phyloP scores from a whole-genome alignment of 352 stramenopile species.

The Phytophthora agathidicida region DNA sequence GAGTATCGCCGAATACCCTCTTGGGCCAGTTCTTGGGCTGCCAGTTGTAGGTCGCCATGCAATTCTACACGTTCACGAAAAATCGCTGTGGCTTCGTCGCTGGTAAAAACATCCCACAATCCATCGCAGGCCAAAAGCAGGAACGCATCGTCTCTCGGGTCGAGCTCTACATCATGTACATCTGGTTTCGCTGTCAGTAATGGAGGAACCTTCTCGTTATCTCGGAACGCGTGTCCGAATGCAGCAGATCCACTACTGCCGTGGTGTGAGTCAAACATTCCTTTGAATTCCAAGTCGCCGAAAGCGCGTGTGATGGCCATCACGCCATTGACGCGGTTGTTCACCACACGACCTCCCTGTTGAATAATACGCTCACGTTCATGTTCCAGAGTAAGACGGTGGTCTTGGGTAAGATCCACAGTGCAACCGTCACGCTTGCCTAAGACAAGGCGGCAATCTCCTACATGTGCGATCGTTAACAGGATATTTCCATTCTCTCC shows the following conservation, averaged over 20 bases:
- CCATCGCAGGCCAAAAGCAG: constrained; percentile 84
- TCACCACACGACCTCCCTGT: constrained; percentile 70
- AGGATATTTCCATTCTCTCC: constrained; percentile 19
- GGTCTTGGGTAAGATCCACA: constrained; percentile 68
- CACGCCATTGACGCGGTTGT: constrained; percentile 85
- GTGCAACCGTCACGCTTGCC: constrained; percentile 42
- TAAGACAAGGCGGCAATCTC: constrained; percentile 78
- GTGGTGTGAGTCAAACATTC: constrained; percentile 25
- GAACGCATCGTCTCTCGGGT: constrained; percentile 57
- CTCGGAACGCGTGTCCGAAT: constrained; percentile 23
- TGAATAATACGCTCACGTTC: constrained; percentile 64
- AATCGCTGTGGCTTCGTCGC: constrained; percentile 62
- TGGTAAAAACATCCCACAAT: constrained; percentile 84
- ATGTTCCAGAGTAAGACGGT: constrained; percentile 52
- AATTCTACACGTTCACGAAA: constrained; percentile 54
- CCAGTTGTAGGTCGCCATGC: constrained; percentile 63
- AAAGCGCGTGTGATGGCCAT: constrained; percentile 89
- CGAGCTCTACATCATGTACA: constrained; percentile 42
- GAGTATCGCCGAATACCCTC: constrained; percentile 76
- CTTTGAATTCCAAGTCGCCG: constrained; percentile 87
- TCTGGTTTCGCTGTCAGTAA: constrained; percentile 65
- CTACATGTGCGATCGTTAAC: constrained; percentile 64
- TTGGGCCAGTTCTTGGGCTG: constrained; percentile 73
- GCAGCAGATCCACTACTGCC: constrained; percentile 16
- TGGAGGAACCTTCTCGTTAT: constrained; percentile 59